These are phyloP conservation scores for Mikania micrantha DNA, from an alignment of 129 eudicot genomes.

Conservation along the genomic window DNA sequence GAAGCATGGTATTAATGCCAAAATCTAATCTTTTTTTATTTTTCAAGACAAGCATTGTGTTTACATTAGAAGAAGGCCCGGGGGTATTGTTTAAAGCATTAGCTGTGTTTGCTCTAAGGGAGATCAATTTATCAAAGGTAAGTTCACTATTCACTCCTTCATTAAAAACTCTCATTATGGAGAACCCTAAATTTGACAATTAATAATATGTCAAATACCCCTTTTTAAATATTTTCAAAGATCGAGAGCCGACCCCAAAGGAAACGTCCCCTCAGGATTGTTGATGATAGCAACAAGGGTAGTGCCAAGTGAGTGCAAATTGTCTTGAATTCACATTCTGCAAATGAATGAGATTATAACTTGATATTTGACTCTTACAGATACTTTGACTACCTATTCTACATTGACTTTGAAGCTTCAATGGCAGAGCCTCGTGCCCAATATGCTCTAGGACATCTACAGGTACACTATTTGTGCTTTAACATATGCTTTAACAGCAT, in stretches of 20 bases:
- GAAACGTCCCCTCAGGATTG: constrained; percentile 66
- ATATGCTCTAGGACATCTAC: constrained; percentile 73
- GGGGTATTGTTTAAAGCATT: constrained; percentile 88
- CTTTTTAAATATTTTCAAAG: constrained; percentile 29
- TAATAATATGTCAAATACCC: neutral
- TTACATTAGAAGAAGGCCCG: constrained; percentile 87
- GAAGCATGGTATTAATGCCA: neutral
- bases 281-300: constrained; percentile 73
- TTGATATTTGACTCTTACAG: constrained; percentile 24
- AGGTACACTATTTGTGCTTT: constrained; percentile 40
- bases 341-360: neutral
- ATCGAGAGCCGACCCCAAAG: constrained; percentile 88
- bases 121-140: constrained; percentile 72
- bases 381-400: constrained; percentile 83
- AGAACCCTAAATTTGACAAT: neutral
- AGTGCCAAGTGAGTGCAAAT: constrained; percentile 68
- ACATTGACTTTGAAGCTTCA: constrained; percentile 84
- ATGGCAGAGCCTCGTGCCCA: constrained; percentile 94
- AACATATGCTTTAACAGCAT: too few relatives aligned
- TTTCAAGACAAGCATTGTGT: constrained; percentile 78
- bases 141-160: neutral
- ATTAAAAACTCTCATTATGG: neutral
- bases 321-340: neutral
- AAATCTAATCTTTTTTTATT: neutral
- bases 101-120: constrained; percentile 80